Evolutionary conservation across 2,329 filamentous ascomycete genomes (phyloP).

Genomic region (Trichocomaceae sp.): DNA sequence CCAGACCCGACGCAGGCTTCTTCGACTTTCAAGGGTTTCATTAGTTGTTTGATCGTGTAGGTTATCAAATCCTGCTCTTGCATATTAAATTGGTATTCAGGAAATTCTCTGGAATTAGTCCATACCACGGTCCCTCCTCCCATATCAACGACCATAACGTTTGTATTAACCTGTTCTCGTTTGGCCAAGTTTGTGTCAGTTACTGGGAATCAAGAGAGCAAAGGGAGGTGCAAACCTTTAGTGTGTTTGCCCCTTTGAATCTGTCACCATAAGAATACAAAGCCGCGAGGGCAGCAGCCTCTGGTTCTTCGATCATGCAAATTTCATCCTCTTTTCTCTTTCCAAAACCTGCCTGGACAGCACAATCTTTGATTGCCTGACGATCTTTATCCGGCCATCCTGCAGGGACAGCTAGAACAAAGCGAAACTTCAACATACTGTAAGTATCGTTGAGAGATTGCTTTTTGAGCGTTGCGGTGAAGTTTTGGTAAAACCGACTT

Average conservation of each 20-base stretch:
- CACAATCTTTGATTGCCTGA: background rate
- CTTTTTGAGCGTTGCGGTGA: background rate
- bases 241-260: background rate
- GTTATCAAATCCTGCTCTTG: slow-evolving; percentile 6
- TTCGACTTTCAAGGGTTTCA: background rate
- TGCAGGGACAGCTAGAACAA: slow-evolving; percentile 7
- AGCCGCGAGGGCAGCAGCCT: background rate
- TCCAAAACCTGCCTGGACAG: background rate
- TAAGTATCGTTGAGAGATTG: background rate
- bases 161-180: background rate
- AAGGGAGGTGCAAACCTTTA: background rate
- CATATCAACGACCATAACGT: slow-evolving; percentile 6
- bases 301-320: background rate
- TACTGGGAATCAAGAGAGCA: background rate
- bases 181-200: background rate
- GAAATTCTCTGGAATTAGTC: no score
- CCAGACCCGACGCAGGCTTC: slow-evolving; percentile 6
- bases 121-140: slow-evolving; percentile 2
- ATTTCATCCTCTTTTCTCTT: background rate
- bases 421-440: background rate
- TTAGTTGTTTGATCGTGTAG: slow-evolving; percentile 4
- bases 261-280: background rate
- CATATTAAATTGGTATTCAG: background rate
- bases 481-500: background rate
- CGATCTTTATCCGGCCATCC: background rate